These are phyloP conservation scores for Beauveria brongniartii DNA, from an alignment of 2,329 filamentous ascomycete genomes.

Conservation along the genomic window DNA sequence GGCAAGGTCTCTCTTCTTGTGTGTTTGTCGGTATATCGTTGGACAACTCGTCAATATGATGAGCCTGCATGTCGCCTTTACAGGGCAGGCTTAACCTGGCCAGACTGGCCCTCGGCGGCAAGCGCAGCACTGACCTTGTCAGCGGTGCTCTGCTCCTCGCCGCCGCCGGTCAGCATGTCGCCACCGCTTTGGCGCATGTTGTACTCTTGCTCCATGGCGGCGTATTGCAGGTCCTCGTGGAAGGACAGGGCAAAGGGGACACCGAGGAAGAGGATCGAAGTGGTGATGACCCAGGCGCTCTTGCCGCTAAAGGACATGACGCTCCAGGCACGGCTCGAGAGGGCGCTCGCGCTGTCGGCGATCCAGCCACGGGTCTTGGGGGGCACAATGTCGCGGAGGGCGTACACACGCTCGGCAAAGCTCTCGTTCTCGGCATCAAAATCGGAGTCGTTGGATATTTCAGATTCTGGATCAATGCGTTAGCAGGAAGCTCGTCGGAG, in stretches of 20 bases:
- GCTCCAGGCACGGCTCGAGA: conserved; percentile 40
- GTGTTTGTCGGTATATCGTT: not conserved
- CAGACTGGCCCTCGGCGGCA: conserved; percentile 23
- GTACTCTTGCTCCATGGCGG: conserved; percentile 97
- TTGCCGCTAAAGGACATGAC: conserved; percentile 69
- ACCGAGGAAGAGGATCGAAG: conserved; percentile 79
- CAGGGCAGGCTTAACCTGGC: conserved; percentile 41
- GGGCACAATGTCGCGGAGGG: conserved; percentile 68
- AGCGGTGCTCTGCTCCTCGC: conserved; percentile 35
- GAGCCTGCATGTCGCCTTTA: conserved; percentile 23
- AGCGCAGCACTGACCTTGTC: conserved; percentile 42
- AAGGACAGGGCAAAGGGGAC: conserved; percentile 91
- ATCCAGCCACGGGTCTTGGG: conserved; percentile 63
- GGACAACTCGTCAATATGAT: not conserved
- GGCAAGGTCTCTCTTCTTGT: not conserved
- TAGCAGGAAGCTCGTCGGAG: not conserved
- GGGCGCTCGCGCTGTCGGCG: conserved; percentile 50
- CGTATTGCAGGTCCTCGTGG: conserved; percentile 90
- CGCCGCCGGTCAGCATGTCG: conserved; percentile 52
- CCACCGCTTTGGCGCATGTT: conserved; percentile 88
- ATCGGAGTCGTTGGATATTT: conserved; percentile 75
- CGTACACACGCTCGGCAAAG: conserved; percentile 61
- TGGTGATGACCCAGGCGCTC: conserved; percentile 84
- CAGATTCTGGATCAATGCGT: conserved; percentile 52
- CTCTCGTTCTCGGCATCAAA: conserved; percentile 52